Base-by-base conservation (phyloP, 345 rosid genomes). In the Cochlearia excelsa region DNA sequence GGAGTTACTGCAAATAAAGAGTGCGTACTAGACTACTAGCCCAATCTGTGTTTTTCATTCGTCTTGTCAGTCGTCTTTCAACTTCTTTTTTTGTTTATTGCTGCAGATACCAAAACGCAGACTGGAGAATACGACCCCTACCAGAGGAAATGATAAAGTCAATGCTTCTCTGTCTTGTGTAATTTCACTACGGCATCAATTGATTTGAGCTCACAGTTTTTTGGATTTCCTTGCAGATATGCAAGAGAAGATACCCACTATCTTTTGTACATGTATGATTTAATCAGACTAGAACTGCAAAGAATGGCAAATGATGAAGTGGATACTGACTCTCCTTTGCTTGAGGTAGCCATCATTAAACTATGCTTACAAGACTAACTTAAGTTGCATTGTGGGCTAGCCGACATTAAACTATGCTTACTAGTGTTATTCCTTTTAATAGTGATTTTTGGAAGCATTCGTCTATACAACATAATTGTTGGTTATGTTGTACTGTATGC, bases 191-290 rank as follows among this genome's bases (percentile, higher is more conserved):
- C 51, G 54, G 39, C 53, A 57, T 48, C 40, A 42, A 53, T 42
- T 49, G 35, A 35, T 38, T 54, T 41, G 49, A 66, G 39, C 63
- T 66, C 41, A 43, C 41, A 11, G 10, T 16, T 16, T 16, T 44
- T 41, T 16, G 23, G 23, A 16, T 54, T 59, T 48, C 34, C 38
- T 62, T 77, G 64, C 84, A 93, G 99, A 84, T 93, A 93, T 80
- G 99, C 88, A 58, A 80, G 97, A 77, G 97, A 93, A 71, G 99
- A 89, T 67, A 93, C 99, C 23, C 97, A 93, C 82, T 93, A 85
- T 74, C 77, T 87, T 51, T 72, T 93, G 78, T 78, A 84, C 73
- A 84, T 93, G 9, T 84, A 79, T 79, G 97, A 93, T 74, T 7
- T 78, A 66, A 87, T 89, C 81, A 87, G 74, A 70, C 69, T 59